A percentile compares a stretch with the other conserved stretches of the same genome.
Evolutionary conservation across 345 rosid genomes (phyloP).

Genomic region (Eucalyptus grandis): DNA sequence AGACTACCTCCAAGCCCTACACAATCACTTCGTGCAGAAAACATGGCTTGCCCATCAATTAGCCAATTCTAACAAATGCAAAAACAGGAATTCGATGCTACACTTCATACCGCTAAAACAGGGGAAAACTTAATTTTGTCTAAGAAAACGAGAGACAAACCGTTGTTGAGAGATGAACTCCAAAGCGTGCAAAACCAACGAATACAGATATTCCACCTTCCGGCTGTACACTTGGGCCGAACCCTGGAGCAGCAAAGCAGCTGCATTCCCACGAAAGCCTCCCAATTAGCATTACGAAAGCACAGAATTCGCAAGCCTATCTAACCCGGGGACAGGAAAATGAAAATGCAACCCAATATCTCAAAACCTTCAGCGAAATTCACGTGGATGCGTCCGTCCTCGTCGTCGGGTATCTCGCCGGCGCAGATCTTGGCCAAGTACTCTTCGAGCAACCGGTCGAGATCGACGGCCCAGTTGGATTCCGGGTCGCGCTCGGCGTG

Average conservation of each 20-base stretch:
- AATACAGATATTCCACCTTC: slow-evolving; percentile 92
- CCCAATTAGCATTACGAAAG: background rate
- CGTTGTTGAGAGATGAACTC: slow-evolving; percentile 83
- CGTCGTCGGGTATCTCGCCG: slow-evolving; percentile 58
- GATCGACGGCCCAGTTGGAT: slow-evolving; percentile 93
- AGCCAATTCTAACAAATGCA: background rate
- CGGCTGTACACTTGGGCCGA: slow-evolving; percentile 95
- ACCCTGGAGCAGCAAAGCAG: slow-evolving; percentile 97
- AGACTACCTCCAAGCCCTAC: background rate
- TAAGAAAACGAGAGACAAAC: slow-evolving; percentile 13
- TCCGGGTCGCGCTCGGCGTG: slow-evolving; percentile 82
- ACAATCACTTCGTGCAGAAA: background rate
- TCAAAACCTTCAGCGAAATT: slow-evolving; percentile 87
- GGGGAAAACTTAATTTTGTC: background rate
- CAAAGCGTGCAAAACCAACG: slow-evolving; percentile 85
- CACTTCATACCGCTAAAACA: background rate
- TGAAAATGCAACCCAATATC: background rate
- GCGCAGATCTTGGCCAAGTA: slow-evolving; percentile 81
- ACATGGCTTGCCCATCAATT: background rate
- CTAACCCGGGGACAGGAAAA: background rate
- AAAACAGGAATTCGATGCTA: background rate
- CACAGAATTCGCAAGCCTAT: background rate
- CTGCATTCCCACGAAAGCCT: slow-evolving; percentile 22
- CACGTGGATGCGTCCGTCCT: slow-evolving; percentile 21
- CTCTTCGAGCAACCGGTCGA: slow-evolving; percentile 76